These are phyloP conservation scores for Cnidoscolus chayamansa DNA, from an alignment of 441 rosid genomes.

Conservation along the genomic window DNA sequence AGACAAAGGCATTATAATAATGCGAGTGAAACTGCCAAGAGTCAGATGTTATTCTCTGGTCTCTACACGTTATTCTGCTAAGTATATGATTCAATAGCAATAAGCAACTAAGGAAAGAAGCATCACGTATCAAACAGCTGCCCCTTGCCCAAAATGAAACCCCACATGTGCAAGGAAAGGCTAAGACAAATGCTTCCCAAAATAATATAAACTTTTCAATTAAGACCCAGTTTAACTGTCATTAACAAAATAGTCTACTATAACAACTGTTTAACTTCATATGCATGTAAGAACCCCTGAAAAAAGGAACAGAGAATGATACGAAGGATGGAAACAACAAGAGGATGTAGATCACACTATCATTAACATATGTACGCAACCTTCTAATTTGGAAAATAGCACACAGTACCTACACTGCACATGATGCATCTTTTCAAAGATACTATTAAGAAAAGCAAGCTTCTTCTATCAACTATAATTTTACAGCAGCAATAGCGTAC, in stretches of 20 bases:
- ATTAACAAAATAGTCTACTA: not conserved
- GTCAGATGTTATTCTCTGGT: not conserved
- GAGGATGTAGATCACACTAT: not conserved
- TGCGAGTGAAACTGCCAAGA: not conserved
- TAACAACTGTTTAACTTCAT: not conserved
- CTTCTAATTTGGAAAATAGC: not conserved
- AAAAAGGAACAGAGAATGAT: not conserved
- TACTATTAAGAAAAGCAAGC: not conserved
- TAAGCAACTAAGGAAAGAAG: not conserved
- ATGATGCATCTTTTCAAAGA: not conserved
- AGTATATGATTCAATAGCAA: not conserved
- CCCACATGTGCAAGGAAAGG: not conserved
- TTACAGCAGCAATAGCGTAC: not conserved
- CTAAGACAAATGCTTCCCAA: not conserved
- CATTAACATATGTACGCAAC: not conserved
- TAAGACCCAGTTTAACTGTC: not conserved
- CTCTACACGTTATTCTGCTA: constrained; percentile 2
- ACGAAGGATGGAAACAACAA: not conserved
- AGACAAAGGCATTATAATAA: not conserved
- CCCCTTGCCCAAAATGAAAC: not conserved
- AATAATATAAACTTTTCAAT: not conserved
- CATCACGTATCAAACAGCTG: not conserved
- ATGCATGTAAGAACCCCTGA: not conserved
- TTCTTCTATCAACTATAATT: not conserved
- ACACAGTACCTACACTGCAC: not conserved